Base-by-base conservation (phyloP, 257 asterid genomes). In the Nicotiana noctiflora region DNA sequence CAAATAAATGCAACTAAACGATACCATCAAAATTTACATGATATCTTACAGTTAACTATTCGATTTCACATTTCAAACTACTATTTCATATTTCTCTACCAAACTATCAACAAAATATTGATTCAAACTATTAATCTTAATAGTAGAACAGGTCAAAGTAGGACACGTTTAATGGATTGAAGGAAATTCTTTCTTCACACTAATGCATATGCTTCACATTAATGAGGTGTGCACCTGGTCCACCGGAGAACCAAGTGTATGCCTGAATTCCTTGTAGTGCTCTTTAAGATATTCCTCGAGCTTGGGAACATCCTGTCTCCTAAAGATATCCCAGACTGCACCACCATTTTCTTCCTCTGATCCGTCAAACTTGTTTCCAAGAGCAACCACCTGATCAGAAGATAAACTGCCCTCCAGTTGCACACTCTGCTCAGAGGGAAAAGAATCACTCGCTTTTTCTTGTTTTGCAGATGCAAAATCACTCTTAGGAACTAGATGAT, bases 311-410 rank as follows among this genome's bases (percentile, higher is more conserved):
- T 93, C 98, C 80, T 90, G 81, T 66, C 90, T 86, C 17, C 98
- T 88, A 79, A 94, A 93, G 56, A 94, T 93, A 79, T 93, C 98
- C 98, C 98, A 94, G 29, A 90, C 85, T 66, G 97, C 98, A 82
- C 91, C 97, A 55, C 95, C 96, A 49, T 87, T 86, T 13, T 49
- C 76, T 79, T 18, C 82, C 27, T 83, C 86, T 2, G 68, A 65
- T 14, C 55, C 81, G 32, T 74, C 59, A 64, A 81, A 80, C 68
- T 66, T 31, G 4, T 61, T 62, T 23, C 56, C 40, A 60, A 67
- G 37, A 79, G 63, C 49, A 27, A 80, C 27, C 68, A 61, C 56
- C 64, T 55, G 61, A 74, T 46, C 63, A 40, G 40, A 55, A 81
- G 81, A 78, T 9, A 56, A 46, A 68, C 74, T n/a, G 61, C 78